These are phyloP conservation scores for Naegleria fowleri DNA, from an alignment of 208 protist species.

Conservation along the genomic window DNA sequence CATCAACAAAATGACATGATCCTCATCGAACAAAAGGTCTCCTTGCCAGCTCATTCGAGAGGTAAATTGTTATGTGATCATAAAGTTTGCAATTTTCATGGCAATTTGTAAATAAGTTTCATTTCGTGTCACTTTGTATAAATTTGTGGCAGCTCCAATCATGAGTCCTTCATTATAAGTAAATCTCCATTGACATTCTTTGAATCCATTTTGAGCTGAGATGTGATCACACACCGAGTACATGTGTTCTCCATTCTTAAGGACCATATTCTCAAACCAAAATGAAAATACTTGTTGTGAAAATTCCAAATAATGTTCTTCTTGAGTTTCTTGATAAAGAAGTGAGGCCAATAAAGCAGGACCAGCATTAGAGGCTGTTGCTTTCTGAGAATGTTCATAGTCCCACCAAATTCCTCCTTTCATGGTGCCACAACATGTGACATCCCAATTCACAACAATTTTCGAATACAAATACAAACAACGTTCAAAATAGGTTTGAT, in stretches of 20 bases:
- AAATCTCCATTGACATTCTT: background rate
- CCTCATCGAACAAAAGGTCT: too few species aligned
- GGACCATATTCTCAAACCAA: background rate
- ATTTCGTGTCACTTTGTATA: background rate
- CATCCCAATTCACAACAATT: background rate
- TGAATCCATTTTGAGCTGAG: background rate
- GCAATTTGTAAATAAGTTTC: background rate
- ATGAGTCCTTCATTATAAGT: conserved; percentile 17
- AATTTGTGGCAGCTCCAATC: background rate
- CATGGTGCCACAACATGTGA: background rate
- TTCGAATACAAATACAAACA: background rate
- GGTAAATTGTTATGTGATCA: too few species aligned
- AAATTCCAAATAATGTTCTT: background rate
- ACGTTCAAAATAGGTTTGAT: background rate
- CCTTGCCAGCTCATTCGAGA: too few species aligned
- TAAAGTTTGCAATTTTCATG: background rate
- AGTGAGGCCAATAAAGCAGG: background rate
- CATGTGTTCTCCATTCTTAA: background rate
- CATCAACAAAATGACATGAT: too few species aligned
- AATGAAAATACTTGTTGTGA: background rate
- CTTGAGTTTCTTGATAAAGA: background rate
- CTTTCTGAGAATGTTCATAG: background rate
- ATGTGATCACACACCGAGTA: background rate
- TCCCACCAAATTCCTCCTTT: conserved; percentile 20
- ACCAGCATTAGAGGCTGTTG: conserved; percentile 14